Evolutionary conservation across 176 grass and related monocot genomes (phyloP).

Genomic region (Musa schizocarpa): DNA sequence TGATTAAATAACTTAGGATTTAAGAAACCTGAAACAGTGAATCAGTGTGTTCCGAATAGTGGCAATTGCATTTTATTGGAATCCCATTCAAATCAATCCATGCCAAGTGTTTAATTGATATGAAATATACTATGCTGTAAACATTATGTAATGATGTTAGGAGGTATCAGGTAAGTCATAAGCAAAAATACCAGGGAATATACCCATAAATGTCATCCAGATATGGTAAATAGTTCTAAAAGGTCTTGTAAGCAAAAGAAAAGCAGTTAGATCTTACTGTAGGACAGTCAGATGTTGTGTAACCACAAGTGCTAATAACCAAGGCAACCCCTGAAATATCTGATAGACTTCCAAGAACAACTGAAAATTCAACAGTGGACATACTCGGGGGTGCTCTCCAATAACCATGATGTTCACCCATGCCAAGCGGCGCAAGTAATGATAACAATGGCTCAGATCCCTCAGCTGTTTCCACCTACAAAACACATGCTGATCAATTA

Average conservation of each 20-base stretch:
- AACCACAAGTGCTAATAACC: conserved; percentile 90
- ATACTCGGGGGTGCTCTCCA: conserved; percentile 64
- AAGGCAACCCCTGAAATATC: conserved; percentile 81
- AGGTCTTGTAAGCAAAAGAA: conserved; percentile 2
- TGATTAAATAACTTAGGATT: background rate
- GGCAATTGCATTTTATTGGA: background rate
- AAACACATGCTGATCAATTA: conserved; percentile 18
- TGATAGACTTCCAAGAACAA: conserved; percentile 90
- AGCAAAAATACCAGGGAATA: background rate
- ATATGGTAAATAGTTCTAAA: conserved; percentile 16
- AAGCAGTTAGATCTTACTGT: conserved; percentile 43
- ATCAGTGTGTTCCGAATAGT: background rate
- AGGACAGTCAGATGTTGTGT: conserved; percentile 69
- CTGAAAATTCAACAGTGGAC: conserved; percentile 64
- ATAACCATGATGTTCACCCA: conserved; percentile 53
- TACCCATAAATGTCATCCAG: background rate
- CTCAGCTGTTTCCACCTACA: conserved; percentile 60
- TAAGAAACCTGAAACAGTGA: background rate
- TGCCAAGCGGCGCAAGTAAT: conserved; percentile 70
- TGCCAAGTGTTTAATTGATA: background rate
- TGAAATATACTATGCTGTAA: background rate
- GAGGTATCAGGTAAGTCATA: background rate
- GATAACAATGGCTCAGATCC: conserved; percentile 70
- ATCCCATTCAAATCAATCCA: background rate
- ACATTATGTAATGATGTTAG: background rate